Conservation (phyloP, 768 basidiomycete species). For the Podaxis carcinomalis region DNA sequence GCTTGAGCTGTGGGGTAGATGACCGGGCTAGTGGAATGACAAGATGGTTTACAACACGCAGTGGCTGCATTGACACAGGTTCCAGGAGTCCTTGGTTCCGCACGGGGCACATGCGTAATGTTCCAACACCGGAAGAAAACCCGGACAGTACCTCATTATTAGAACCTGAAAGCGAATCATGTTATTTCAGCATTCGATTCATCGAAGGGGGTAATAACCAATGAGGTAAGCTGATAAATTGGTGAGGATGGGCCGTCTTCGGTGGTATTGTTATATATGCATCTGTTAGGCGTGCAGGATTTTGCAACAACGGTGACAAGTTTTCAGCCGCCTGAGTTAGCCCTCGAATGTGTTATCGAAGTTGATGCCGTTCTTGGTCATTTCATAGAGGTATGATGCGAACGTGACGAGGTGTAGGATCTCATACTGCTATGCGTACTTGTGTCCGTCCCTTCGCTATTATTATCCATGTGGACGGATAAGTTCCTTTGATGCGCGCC, state of each 20-base stretch:
- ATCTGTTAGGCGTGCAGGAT: not conserved
- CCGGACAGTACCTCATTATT: not conserved
- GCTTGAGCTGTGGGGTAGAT: not conserved
- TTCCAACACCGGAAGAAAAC: not conserved
- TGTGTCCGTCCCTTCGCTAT: constrained; percentile 29
- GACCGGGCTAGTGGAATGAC: not conserved
- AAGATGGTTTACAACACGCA: not conserved
- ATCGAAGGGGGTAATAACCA: not conserved
- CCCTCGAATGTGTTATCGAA: not conserved
- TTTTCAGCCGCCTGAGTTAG: not conserved
- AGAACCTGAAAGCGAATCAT: not conserved
- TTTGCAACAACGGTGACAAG: not conserved
- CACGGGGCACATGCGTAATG: not conserved
- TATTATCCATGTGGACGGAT: constrained; percentile 15
- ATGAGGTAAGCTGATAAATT: not conserved
- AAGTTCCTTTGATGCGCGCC: not conserved
- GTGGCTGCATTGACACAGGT: not conserved
- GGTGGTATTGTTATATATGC: not conserved
- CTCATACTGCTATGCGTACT: constrained; percentile 40
- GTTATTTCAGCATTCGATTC: not conserved
- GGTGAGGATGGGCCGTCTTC: not conserved
- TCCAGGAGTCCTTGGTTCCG: not conserved
- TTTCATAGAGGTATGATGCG: constrained; percentile 40
- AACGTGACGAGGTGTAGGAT: constrained; percentile 38
- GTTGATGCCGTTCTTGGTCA: constrained; percentile 17